Conservation (phyloP, 164 flowering plant genomes). For the Vitis vinifera region ASM3070453v1 NC_081805.1:2888501-2889000, state of each 20-base stretch:
- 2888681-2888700: conserved; percentile 43
- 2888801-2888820: conserved; percentile 91
- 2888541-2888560: too few species aligned
- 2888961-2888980: conserved; percentile 98
- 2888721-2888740: conserved; percentile 96
- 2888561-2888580: too few species aligned
- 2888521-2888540: neutral
- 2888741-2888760: conserved; percentile 91
- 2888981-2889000: conserved; percentile 98
- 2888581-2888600: too few species aligned
- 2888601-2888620: neutral
- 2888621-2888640: neutral
- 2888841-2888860: neutral
- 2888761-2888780: conserved; percentile 97
- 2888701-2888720: conserved; percentile 98
- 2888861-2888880: neutral
- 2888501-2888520: too few species aligned
- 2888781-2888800: conserved; percentile 97
- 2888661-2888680: neutral
- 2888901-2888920: conserved; percentile 3
- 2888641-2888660: neutral
- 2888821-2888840: conserved; percentile 5
- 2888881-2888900: neutral
- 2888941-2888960: conserved; percentile 92
- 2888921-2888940: conserved; percentile 44